phyloP scores from a whole-genome alignment of 192 early-diverging fungal genomes.

The Chytriomyces hyalinus region DNA sequence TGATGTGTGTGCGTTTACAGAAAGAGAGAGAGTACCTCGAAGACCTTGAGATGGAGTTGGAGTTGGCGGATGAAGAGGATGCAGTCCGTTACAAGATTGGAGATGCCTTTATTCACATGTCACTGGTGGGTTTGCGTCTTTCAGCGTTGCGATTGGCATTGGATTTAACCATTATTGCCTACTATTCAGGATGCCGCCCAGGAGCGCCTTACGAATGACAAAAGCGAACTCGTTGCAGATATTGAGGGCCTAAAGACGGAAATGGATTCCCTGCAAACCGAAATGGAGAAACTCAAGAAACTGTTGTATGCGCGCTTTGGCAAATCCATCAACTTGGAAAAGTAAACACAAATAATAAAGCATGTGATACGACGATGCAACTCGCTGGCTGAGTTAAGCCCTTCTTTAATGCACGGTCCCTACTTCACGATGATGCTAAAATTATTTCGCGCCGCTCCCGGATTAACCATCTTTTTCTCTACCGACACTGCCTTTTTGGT shows the following conservation, averaged over 20 bases:
- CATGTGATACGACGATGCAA: no score
- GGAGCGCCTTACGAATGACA: slow-evolving; percentile 71
- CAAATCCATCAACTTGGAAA: slow-evolving; percentile 92
- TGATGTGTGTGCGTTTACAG: slow-evolving; percentile 29
- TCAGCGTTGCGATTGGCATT: not conserved
- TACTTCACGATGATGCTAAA: slow-evolving; percentile 66
- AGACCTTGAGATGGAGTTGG: slow-evolving; percentile 89
- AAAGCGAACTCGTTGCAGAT: slow-evolving; percentile 60
- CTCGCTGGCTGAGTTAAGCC: no score
- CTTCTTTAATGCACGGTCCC: no score
- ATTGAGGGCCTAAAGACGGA: slow-evolving; percentile 68
- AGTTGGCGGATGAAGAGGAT: slow-evolving; percentile 92
- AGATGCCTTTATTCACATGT: slow-evolving; percentile 79
- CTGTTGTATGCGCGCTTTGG: slow-evolving; percentile 91
- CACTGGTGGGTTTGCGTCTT: slow-evolving; percentile 1
- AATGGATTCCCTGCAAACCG: slow-evolving; percentile 59
- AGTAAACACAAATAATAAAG: not conserved
- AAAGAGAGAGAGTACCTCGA: slow-evolving; percentile 93
- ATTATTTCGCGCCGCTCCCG: slow-evolving; percentile 72
- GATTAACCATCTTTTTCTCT: slow-evolving; percentile 70
- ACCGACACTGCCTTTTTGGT: not conserved
- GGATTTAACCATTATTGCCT: slow-evolving; percentile 35
- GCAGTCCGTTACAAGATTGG: slow-evolving; percentile 84
- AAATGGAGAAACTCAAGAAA: slow-evolving; percentile 89
- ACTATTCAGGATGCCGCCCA: slow-evolving; percentile 70